phyloP scores from a whole-genome alignment of 2,329 filamentous ascomycete species.

The Teratosphaeria nubilosa region DNA sequence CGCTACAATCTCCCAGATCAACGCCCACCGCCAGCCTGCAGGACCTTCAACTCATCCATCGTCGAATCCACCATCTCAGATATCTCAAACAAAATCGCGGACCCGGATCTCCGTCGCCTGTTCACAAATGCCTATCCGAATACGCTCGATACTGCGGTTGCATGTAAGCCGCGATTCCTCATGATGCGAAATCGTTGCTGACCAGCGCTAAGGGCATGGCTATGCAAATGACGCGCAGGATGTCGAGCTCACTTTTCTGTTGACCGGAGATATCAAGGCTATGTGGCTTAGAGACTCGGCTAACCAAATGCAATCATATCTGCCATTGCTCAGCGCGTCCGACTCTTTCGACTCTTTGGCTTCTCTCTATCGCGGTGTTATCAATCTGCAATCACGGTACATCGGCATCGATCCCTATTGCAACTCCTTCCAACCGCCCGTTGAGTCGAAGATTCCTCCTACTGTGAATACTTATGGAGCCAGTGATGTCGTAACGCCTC shows the following conservation, averaged over 20 bases:
- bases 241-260: constrained; percentile 55
- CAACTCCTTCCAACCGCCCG: constrained; percentile 44
- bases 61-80: constrained; percentile 31
- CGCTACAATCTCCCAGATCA: constrained; percentile 37
- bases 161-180: constrained; percentile 27
- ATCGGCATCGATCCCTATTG: constrained; percentile 49
- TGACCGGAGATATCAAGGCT: constrained; percentile 49
- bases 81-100: constrained; percentile 27
- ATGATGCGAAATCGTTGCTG: constrained; percentile 47
- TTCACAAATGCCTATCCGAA: constrained; percentile 68
- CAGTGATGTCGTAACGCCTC: constrained; percentile 33
- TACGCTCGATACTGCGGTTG: constrained; percentile 57
- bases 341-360: constrained; percentile 50
- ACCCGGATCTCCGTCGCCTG: constrained; percentile 55
- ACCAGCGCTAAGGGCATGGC: constrained; percentile 54
- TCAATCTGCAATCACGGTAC: constrained; percentile 62
- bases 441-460: constrained; percentile 34
- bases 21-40: constrained; percentile 33
- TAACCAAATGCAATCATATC: constrained; percentile 63
- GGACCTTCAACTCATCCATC: constrained; percentile 36
- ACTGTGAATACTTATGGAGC: constrained; percentile 30
- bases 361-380: constrained; percentile 57
- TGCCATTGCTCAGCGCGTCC: constrained; percentile 49
- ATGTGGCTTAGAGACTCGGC: constrained; percentile 48
- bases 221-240: constrained; percentile 41